phyloP scores from a whole-genome alignment of 2,329 filamentous ascomycete species.

The Ophiostoma quercus region DNA sequence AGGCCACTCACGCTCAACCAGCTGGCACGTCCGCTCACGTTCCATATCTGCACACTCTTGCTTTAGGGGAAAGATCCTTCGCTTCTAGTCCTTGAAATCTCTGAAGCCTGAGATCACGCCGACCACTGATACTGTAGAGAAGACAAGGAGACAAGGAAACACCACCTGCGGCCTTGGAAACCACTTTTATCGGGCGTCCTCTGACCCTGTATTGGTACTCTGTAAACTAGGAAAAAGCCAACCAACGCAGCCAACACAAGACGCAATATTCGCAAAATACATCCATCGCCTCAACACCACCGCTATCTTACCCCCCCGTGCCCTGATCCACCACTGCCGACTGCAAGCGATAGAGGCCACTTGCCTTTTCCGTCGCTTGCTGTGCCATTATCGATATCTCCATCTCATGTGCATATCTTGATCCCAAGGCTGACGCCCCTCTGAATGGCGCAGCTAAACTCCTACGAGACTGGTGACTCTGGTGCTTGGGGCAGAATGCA shows the following conservation, averaged over 20 bases:
- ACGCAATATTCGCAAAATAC: neutral
- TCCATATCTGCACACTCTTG: conserved; percentile 20
- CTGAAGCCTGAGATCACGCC: neutral
- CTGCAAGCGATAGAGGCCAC: conserved; percentile 12
- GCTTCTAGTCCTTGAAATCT: neutral
- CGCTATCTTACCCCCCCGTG: neutral
- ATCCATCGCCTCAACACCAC: neutral
- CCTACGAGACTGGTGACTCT: conserved; percentile 30
- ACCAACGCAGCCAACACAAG: neutral
- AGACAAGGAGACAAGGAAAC: neutral
- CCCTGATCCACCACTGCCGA: conserved; percentile 14
- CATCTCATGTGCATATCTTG: conserved; percentile 26
- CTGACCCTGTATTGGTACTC: neutral
- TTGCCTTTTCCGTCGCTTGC: conserved; percentile 5
- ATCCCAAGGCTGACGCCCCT: conserved; percentile 30
- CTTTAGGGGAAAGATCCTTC: conserved; percentile 15
- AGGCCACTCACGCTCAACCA: conserved; percentile 28
- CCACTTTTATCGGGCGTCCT: neutral
- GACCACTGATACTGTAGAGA: neutral
- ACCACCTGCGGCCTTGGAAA: neutral
- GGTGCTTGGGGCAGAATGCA: conserved; percentile 29
- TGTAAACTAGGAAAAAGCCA: neutral
- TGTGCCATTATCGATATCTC: neutral
- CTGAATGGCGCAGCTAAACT: conserved; percentile 35
- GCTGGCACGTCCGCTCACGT: conserved; percentile 25